Conservation (phyloP, 495 filamentous ascomycete genomes). For the Astrothelium macrocarpum region DNA sequence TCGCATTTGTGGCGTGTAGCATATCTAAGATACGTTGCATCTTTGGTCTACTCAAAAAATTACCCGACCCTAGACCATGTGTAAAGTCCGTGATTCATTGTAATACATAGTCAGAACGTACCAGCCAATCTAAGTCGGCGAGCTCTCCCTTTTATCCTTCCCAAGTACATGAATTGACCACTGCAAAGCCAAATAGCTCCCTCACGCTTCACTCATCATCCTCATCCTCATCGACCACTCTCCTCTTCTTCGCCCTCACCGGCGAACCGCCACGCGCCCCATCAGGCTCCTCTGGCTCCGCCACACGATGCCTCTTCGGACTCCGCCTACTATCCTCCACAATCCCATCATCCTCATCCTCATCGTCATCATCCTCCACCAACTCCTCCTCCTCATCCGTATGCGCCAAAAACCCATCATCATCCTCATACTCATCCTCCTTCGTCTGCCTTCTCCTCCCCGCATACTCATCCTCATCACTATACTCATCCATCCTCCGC, state of each 20-base stretch:
- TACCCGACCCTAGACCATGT: no score
- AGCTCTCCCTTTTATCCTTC: no score
- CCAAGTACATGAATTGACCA: no score
- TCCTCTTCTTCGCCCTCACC: slow-evolving; percentile 2
- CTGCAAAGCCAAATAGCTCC: neutral
- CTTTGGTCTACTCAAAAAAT: no score
- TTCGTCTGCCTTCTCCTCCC: slow-evolving; percentile 49
- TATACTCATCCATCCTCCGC: slow-evolving; percentile 29
- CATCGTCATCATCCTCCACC: slow-evolving; percentile 48
- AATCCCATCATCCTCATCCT: slow-evolving; percentile 40
- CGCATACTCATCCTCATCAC: slow-evolving; percentile 45
- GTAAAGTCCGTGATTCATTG: neutral
- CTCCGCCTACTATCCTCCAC: slow-evolving; percentile 29
- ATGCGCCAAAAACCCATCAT: slow-evolving; percentile 44
- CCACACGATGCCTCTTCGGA: slow-evolving; percentile 22
- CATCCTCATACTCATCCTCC: slow-evolving; percentile 66
- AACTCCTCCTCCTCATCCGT: slow-evolving; percentile 49
- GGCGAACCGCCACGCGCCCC: slow-evolving; percentile 8
- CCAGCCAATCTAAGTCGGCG: no score
- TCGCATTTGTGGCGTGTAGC: neutral
- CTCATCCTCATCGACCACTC: slow-evolving; percentile 17
- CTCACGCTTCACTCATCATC: slow-evolving; percentile 9
- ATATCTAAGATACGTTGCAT: neutral
- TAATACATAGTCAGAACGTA: neutral
- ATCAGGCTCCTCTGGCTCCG: slow-evolving; percentile 11